These are phyloP conservation scores for Rhizopogon roseolus DNA, from an alignment of 768 basidiomycete genomes.

Conservation along the genomic window DNA sequence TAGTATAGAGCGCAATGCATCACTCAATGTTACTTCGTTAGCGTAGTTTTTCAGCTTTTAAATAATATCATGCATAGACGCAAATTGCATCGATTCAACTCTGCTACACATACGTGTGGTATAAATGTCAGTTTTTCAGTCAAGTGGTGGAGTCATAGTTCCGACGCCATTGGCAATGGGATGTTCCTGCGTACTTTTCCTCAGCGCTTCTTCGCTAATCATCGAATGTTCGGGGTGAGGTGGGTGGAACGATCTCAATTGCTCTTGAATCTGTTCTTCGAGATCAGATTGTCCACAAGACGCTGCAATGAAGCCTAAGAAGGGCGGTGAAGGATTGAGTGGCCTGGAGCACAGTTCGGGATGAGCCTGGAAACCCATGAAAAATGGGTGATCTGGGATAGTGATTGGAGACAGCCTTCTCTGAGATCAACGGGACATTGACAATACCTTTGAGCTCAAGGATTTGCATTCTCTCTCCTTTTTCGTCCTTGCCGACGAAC, in stretches of 20 bases:
- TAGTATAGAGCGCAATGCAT: neutral
- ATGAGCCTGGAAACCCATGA: constrained; percentile 91
- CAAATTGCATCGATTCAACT: neutral
- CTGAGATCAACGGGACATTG: neutral
- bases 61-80: constrained; percentile 1
- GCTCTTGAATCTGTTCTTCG: constrained; percentile 66
- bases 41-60: neutral
- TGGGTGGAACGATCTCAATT: constrained; percentile 56
- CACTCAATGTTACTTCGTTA: neutral
- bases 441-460: constrained; percentile 75
- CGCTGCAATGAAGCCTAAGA: constrained; percentile 93
- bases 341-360: constrained; percentile 99
- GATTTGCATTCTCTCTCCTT: constrained; percentile 96
- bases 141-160: constrained; percentile 11
- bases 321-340: constrained; percentile 93
- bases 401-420: neutral
- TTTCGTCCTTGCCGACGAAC: constrained; percentile 89
- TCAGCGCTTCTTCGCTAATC: constrained; percentile 61
- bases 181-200: constrained; percentile 28
- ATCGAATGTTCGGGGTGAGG: constrained; percentile 75
- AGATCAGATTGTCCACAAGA: constrained; percentile 53
- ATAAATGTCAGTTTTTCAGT: neutral
- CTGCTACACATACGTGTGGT: neutral
- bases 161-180: constrained; percentile 16
- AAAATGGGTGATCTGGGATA: constrained; percentile 82